Base-by-base conservation (phyloP, 768 basidiomycete species). In the Auricularia sp. region DNA sequence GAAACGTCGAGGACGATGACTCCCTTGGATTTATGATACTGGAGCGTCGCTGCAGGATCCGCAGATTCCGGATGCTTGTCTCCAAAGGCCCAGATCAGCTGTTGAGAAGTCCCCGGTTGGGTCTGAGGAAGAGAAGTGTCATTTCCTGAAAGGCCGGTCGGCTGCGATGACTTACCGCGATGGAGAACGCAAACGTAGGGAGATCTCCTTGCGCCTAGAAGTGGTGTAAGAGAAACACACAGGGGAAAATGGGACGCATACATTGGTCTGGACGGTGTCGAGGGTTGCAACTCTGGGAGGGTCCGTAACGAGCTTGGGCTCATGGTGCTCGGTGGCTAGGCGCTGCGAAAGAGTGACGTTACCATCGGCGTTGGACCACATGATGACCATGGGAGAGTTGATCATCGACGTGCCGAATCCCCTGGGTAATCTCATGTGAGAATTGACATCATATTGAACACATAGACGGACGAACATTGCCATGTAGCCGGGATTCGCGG, bases 311-410 rank as follows among this genome's bases (percentile, higher is more conserved):
- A 86, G 79, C 12, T 75, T 80, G 5, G 88, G 88, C 82, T 83
- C 81, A 2, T 77, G 75, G 66, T 86, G 77, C 6, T 68, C 70
- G 2, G 78, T 67, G 0, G 88, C 84, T 34, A 72, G 75, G 23
- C 88, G 80, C 70, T 91, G 88, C 6, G 87, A 87, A 21, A 91
- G 72, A 11, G 86, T 87, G 65, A 87, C 76, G 29, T 77, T 72
- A 11, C 84, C 84, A 67, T 87, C 83, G 18, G 74, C 72, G 70
- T 88, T 86, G 6, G 81, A 75, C 88, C 88, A 91, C 78, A 85
- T 82, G 39, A 90, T 85, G 65, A 91, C 84, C 87, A 91, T 88
- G 0, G 84, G 81, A 6, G 80, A 76, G 68, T 79, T 75, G 1
- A 77, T 71, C 86, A 87, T 87, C 64, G 72, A 67, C 5, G 64